Percentiles rank a stretch among this genome's conserved stretches.
phyloP scores from a whole-genome alignment of 2,329 filamentous ascomycete genomes.

The Aspergillus thermomutatus region DNA sequence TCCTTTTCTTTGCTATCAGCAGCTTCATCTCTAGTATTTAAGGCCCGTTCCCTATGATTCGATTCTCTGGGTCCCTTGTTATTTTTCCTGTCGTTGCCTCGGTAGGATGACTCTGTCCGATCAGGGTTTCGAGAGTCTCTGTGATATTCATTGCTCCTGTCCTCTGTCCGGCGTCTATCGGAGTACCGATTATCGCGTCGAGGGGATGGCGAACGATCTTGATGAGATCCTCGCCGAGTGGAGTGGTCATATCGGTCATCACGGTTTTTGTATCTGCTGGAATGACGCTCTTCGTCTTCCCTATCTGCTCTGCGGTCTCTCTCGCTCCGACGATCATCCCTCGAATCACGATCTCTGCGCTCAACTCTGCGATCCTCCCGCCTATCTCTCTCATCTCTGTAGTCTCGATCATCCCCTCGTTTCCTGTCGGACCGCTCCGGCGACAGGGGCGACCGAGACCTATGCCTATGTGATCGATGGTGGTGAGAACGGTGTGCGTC shows the following conservation, averaged over 20 bases:
- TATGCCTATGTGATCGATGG: slow-evolving; percentile 22
- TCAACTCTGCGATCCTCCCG: slow-evolving; percentile 15
- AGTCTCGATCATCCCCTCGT: slow-evolving; percentile 13
- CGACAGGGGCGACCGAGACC: slow-evolving; percentile 15
- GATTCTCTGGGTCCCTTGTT: slow-evolving; percentile 18
- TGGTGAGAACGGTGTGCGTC: slow-evolving; percentile 19
- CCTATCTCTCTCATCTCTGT: slow-evolving; percentile 20
- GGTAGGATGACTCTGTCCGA: slow-evolving; percentile 12
- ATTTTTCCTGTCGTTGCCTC: slow-evolving; percentile 19
- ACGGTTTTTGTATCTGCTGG: slow-evolving; percentile 19
- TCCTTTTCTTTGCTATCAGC: slow-evolving; percentile 20
- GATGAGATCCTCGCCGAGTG: slow-evolving; percentile 15
- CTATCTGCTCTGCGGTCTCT: slow-evolving; percentile 16
- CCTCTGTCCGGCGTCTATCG: slow-evolving; percentile 13
- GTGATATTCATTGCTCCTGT: slow-evolving; percentile 4
- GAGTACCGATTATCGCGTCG: slow-evolving; percentile 9
- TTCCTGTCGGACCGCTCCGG: not conserved
- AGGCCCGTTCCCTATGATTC: slow-evolving; percentile 15
- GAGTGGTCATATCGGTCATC: slow-evolving; percentile 23
- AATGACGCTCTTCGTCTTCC: slow-evolving; percentile 20
- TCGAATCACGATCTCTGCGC: slow-evolving; percentile 17
- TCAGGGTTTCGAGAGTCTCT: slow-evolving; percentile 12
- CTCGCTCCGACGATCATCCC: slow-evolving; percentile 17
- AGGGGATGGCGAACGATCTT: slow-evolving; percentile 23
- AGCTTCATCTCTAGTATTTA: slow-evolving; percentile 7